Evolutionary conservation across 129 eudicot species (phyloP).

Genomic region (Ambrosia trifida): DNA sequence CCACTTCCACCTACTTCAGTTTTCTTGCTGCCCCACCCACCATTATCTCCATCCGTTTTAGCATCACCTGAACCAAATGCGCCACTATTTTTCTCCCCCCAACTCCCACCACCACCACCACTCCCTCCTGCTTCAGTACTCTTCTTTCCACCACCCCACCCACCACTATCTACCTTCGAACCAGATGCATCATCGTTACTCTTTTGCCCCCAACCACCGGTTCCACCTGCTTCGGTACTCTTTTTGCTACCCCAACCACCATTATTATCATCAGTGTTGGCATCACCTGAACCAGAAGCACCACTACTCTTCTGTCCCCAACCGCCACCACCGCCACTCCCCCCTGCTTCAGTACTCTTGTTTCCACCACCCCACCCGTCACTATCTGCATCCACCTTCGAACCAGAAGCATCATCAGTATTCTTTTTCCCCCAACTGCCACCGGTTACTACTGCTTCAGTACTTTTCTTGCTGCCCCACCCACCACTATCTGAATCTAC

Average conservation of each 20-base stretch:
- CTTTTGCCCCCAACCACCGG: constrained; percentile 21
- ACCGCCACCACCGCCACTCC: constrained; percentile 30
- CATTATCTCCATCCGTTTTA: constrained; percentile 5
- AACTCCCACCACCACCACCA: constrained; percentile 33
- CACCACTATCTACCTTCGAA: constrained; percentile 26
- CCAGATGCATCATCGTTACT: neutral
- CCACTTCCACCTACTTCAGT: constrained; percentile 15
- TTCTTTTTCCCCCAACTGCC: too few relatives aligned
- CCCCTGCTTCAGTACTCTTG: constrained; percentile 35
- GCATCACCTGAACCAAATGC: constrained; percentile 31
- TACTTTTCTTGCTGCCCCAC: neutral
- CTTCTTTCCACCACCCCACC: constrained; percentile 48
- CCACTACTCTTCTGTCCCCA: constrained; percentile 19
- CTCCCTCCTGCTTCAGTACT: constrained; percentile 33
- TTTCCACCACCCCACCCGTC: constrained; percentile 43
- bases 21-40: constrained; percentile 9
- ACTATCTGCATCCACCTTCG: constrained; percentile 24
- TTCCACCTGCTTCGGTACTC: constrained; percentile 33
- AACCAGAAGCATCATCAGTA: too few relatives aligned
- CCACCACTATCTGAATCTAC: constrained; percentile 27
- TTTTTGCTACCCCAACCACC: constrained; percentile 47
- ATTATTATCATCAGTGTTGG: constrained; percentile 23
- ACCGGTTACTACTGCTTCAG: too few relatives aligned
- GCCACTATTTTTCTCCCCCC: constrained; percentile 23
- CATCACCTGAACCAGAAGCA: too few relatives aligned